A percentile compares a stretch with the other conserved stretches of the same genome.
Conservation (phyloP, 164 flowering plant genomes). For the Vitis riparia region DNA sequence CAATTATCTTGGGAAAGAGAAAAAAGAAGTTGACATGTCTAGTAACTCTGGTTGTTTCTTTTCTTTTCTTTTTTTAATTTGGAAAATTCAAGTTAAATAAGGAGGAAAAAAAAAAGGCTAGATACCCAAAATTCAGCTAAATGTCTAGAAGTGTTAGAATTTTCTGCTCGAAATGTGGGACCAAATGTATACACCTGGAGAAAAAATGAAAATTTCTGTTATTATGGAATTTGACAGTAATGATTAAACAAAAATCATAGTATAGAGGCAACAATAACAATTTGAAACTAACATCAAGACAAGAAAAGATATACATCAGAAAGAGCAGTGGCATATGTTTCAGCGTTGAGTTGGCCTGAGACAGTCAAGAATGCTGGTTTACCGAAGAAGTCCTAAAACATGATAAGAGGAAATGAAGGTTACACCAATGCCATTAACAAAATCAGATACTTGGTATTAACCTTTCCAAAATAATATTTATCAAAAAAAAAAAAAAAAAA, state of each 20-base stretch:
- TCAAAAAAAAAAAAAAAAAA: too few species aligned
- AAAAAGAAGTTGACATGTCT: background rate
- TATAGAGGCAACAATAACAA: background rate
- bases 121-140: constrained; percentile 98
- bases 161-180: constrained; percentile 98
- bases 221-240: constrained; percentile 4
- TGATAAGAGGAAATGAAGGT: constrained; percentile 3
- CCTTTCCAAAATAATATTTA: background rate
- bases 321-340: constrained; percentile 95
- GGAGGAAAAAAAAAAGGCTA: background rate
- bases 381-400: constrained; percentile 86
- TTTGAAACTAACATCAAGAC: background rate
- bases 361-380: constrained; percentile 99
- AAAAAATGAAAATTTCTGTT: constrained; percentile 7
- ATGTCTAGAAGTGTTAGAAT: constrained; percentile 95
- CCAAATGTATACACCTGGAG: constrained; percentile 97
- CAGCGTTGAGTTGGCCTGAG: constrained; percentile 98
- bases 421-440: background rate
- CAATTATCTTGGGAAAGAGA: background rate
- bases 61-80: too few species aligned
- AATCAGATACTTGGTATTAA: background rate
- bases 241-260: background rate
- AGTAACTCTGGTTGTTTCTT: too few species aligned
- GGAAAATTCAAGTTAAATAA: too few species aligned
- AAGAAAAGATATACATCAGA: constrained; percentile 66